Evolutionary conservation across 345 rosid species (phyloP), one percentile per base, ranked within the genome.

Genomic region (Jatropha curcas): DNA sequence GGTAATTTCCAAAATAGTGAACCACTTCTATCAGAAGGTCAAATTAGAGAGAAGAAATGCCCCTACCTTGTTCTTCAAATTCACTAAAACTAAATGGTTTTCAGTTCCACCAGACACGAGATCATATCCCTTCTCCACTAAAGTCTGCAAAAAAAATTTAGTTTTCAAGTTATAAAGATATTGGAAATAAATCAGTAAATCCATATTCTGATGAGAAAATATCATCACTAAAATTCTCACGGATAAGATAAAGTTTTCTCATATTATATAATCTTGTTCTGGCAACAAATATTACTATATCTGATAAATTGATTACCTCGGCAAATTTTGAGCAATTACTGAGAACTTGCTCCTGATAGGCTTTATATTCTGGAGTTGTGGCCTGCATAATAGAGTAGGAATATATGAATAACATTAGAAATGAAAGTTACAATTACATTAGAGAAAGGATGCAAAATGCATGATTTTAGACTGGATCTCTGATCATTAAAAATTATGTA

Each of bases 31-130:
- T 68, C 13, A n/a, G 60, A 41, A 35, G 71, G 25, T 43, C 53
- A 43, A 62, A 69, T 33, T 17, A 75, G 19, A 67, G 39, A 76
- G 31, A 53, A 53, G 61, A 66, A 52, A 5, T 22, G 75, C 50
- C 63, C 70, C 77, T 74, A 92, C 99, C 97, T 92, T 95, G 82
- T 63, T 81, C 86, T 92, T 95, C 79, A 95, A 82, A 79, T 95
- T 95, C 81, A 95, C 99, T 88, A 95, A 82, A 77, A 95, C 99
- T 76, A 95, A 67, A 81, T 95, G 99, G 87, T 92, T 95, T 64
- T 95, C 99, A 19, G 99, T 95, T 73, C 98, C 99, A 61, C 99
- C 97, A 76, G 99, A 95, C 72, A 95, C 98, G 74, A 95, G 90
- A 24, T 92, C 97, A 76, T 92, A 92, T 19, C 99, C 98, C 28